phyloP scores from a whole-genome alignment of 2,329 filamentous ascomycete genomes.

The Aspergillus fischeri region DNA sequence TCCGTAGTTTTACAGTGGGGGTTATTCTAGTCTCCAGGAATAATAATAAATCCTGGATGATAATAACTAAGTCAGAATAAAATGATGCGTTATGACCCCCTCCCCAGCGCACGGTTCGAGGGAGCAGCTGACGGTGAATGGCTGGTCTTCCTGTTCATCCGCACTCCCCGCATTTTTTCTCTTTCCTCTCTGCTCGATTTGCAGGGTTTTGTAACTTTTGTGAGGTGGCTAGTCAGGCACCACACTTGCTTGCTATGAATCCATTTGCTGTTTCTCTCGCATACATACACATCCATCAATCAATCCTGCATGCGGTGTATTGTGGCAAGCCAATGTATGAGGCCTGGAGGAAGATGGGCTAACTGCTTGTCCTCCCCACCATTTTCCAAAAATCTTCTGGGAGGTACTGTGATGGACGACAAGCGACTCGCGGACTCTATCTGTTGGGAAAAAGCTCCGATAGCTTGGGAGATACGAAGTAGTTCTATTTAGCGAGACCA shows the following conservation, averaged over 20 bases:
- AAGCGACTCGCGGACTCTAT: not conserved
- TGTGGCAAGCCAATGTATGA: not conserved
- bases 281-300: not conserved
- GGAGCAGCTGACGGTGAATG: conserved; percentile 3
- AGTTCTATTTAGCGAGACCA: not conserved
- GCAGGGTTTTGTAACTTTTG: conserved; percentile 1
- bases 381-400: not conserved
- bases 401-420: not conserved
- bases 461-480: not conserved
- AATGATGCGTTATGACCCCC: not conserved
- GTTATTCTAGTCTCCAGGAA: not conserved
- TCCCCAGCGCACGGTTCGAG: conserved; percentile 10
- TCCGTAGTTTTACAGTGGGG: conserved; percentile 3
- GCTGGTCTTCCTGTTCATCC: conserved; percentile 5
- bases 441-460: not conserved
- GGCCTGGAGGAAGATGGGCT: not conserved
- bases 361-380: not conserved
- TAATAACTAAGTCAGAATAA: not conserved
- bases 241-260: not conserved
- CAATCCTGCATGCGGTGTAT: not conserved
- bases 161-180: conserved; percentile 4
- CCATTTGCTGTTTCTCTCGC: not conserved
- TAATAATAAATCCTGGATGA: not conserved
- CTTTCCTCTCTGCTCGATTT: not conserved
- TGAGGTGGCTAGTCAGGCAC: conserved; percentile 5